A percentile compares a stretch with the other conserved stretches of the same genome.
Evolutionary conservation across 2,329 filamentous ascomycete genomes (phyloP).

Genomic region (Exophiala aquamarina): DNA sequence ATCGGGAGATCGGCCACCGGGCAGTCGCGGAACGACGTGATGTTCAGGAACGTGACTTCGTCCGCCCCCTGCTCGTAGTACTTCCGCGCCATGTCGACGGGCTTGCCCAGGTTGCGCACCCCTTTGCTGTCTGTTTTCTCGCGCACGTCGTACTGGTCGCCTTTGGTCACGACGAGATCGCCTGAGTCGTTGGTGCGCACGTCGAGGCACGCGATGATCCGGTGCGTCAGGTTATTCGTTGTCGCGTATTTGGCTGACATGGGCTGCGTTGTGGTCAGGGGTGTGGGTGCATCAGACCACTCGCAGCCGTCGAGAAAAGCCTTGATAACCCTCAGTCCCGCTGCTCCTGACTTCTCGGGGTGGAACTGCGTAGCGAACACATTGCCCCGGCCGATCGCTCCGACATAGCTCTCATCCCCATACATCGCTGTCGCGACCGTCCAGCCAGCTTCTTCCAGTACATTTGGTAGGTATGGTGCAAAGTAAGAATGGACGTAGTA

Average conservation of each 20-base stretch:
- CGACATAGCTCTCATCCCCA: slow-evolving; percentile 84
- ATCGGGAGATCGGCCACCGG: slow-evolving; percentile 90
- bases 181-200: slow-evolving; percentile 92
- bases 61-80: slow-evolving; percentile 98
- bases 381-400: slow-evolving; percentile 82
- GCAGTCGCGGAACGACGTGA: slow-evolving; percentile 95
- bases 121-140: slow-evolving; percentile 67
- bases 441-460: slow-evolving; percentile 82
- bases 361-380: slow-evolving; percentile 94
- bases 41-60: slow-evolving; percentile 97
- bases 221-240: slow-evolving; percentile 75
- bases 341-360: slow-evolving; percentile 92
- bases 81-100: slow-evolving; percentile 86
- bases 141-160: slow-evolving; percentile 96
- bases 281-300: slow-evolving; percentile 37
- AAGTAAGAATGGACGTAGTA: slow-evolving; percentile 99
- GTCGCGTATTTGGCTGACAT: background rate
- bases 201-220: slow-evolving; percentile 94
- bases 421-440: slow-evolving; percentile 87
- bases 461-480: slow-evolving; percentile 69
- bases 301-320: slow-evolving; percentile 79
- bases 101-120: slow-evolving; percentile 94
- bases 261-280: background rate
- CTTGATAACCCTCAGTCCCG: slow-evolving; percentile 78
- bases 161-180: slow-evolving; percentile 96